phyloP scores from a whole-genome alignment of 768 basidiomycete genomes.

The Leccinum longicurvipes region DNA sequence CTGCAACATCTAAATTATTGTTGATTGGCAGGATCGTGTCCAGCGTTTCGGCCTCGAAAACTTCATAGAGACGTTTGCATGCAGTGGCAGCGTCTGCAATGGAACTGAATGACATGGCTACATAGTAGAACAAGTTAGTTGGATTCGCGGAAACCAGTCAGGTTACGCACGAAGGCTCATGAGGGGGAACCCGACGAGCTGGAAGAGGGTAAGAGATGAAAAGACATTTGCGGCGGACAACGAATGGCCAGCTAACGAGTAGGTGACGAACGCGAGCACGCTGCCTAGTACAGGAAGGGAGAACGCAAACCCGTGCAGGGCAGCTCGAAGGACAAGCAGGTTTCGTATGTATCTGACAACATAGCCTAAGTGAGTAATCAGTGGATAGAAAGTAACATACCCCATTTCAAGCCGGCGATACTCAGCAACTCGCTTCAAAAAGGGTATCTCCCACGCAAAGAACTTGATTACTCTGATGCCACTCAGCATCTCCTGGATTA shows the following conservation, averaged over 20 bases:
- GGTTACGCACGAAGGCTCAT: constrained; percentile 56
- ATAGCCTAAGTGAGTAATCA: neutral
- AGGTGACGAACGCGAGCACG: constrained; percentile 73
- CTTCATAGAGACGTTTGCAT: constrained; percentile 65
- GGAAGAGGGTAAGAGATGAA: too few relatives aligned
- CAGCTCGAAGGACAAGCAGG: constrained; percentile 62
- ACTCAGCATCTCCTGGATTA: too few relatives aligned
- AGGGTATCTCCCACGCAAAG: constrained; percentile 86
- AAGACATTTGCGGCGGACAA: constrained; percentile 75
- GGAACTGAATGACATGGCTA: constrained; percentile 69
- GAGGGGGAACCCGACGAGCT: constrained; percentile 74
- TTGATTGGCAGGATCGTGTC: constrained; percentile 58
- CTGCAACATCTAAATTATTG: constrained; percentile 50
- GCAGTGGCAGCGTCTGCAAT: constrained; percentile 86
- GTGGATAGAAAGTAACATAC: constrained; percentile 32
- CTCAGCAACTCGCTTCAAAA: constrained; percentile 66
- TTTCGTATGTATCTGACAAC: constrained; percentile 57
- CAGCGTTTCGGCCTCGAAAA: constrained; percentile 82
- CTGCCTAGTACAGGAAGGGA: constrained; percentile 76
- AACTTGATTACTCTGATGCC: constrained; percentile 92
- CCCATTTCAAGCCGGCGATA: constrained; percentile 70
- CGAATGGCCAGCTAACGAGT: constrained; percentile 66
- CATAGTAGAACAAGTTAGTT: constrained; percentile 1
- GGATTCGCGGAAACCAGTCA: neutral
- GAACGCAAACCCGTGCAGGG: constrained; percentile 64